These are phyloP conservation scores for Candida nanaspora DNA, from an alignment of 805 yeast genomes.

Conservation along the genomic window DNA sequence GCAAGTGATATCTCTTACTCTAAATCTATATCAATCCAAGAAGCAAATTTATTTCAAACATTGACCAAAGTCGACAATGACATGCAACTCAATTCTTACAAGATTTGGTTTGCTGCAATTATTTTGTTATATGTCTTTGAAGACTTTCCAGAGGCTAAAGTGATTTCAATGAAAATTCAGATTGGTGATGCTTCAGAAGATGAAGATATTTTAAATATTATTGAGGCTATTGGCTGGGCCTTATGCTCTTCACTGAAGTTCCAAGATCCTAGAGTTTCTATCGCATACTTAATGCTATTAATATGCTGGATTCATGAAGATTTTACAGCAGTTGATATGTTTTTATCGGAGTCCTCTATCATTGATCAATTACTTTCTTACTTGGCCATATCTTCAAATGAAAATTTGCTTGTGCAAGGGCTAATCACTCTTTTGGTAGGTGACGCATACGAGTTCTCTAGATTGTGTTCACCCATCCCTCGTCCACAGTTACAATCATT, in stretches of 20 bases:
- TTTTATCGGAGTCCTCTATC: slow-evolving; percentile 60
- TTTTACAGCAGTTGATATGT: slow-evolving; percentile 63
- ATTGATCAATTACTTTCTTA: slow-evolving; percentile 63
- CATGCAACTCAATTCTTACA: slow-evolving; percentile 73
- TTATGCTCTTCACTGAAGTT: slow-evolving; percentile 55
- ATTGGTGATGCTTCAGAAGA: slow-evolving; percentile 54
- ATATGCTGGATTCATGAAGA: slow-evolving; percentile 76
- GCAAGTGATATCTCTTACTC: background rate
- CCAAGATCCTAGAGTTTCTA: slow-evolving; percentile 65
- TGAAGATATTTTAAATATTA: slow-evolving; percentile 62
- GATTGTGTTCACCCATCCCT: slow-evolving; percentile 52
- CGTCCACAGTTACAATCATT: slow-evolving; percentile 55
- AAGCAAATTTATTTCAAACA: slow-evolving; percentile 60
- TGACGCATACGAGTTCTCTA: slow-evolving; percentile 68
- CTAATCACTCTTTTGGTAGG: slow-evolving; percentile 69
- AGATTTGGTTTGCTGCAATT: slow-evolving; percentile 74
- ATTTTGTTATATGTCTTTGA: slow-evolving; percentile 57
- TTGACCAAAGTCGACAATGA: slow-evolving; percentile 73
- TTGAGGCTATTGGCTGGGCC: slow-evolving; percentile 75
- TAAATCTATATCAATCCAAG: slow-evolving; percentile 19
- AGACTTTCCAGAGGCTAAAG: slow-evolving; percentile 42
- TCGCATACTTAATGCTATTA: slow-evolving; percentile 71
- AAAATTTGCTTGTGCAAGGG: slow-evolving; percentile 50
- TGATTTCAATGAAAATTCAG: slow-evolving; percentile 38
- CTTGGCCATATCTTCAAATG: slow-evolving; percentile 37